Percentiles rank a stretch among this genome's conserved stretches.
phyloP scores from a whole-genome alignment of 495 filamentous ascomycete species.

The Articulospora tetracladia region DNA sequence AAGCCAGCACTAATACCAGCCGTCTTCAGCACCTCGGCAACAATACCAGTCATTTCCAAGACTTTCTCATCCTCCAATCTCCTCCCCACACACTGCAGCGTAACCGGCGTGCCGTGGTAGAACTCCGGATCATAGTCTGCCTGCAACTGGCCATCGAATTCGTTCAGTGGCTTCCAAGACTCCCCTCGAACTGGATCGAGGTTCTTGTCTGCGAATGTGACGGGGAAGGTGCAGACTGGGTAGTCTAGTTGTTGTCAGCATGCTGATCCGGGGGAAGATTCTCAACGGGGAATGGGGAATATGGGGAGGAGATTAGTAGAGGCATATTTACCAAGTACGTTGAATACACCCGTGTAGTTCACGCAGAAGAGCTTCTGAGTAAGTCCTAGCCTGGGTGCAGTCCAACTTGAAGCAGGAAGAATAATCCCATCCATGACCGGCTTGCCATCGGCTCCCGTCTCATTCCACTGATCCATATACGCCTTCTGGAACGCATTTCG shows the following conservation, averaged over 20 bases:
- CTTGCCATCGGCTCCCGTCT: conserved; percentile 24
- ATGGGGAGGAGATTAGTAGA: background rate
- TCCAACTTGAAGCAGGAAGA: conserved; percentile 14
- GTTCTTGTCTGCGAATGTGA: conserved; percentile 24
- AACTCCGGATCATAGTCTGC: conserved; percentile 37
- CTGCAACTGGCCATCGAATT: conserved; percentile 17
- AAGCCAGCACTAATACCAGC: background rate
- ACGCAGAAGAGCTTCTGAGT: conserved; percentile 25
- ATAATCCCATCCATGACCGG: conserved; percentile 30
- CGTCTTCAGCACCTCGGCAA: conserved; percentile 19
- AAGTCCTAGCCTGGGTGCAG: conserved; percentile 21
- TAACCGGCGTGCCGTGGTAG: conserved; percentile 44
- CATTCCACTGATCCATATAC: conserved; percentile 55
- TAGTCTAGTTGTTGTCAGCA: conserved; percentile 20
- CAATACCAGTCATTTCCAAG: conserved; percentile 31
- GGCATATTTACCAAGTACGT: conserved; percentile 20
- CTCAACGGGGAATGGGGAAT: background rate
- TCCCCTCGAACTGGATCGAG: conserved; percentile 31
- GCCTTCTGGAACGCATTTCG: conserved; percentile 48
- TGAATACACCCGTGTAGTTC: conserved; percentile 23
- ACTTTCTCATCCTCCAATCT: conserved; percentile 47
- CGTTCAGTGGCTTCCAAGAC: conserved; percentile 28
- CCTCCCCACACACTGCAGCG: conserved; percentile 43
- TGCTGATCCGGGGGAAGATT: background rate
- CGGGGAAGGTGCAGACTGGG: conserved; percentile 24